Percentiles rank a stretch among this genome's conserved stretches.
These are phyloP conservation scores for Zygoascus hellenicus DNA, from an alignment of 1,139 yeast genomes.

Conservation along the genomic window DNA sequence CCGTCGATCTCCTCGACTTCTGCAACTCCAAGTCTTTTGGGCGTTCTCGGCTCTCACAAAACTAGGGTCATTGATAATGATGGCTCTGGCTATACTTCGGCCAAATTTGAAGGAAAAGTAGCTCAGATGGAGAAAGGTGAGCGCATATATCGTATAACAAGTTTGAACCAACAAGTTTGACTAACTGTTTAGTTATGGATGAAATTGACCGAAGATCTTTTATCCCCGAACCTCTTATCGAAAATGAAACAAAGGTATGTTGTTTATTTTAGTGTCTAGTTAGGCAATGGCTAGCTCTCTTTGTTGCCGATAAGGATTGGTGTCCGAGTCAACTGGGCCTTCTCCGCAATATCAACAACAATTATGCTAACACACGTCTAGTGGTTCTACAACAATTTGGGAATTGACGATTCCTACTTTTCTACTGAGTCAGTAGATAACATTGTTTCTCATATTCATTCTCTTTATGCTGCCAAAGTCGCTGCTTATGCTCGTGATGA, in stretches of 20 bases:
- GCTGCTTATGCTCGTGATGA: constrained; percentile 70
- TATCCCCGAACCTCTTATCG: constrained; percentile 82
- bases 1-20: constrained; percentile 12
- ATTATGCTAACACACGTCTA: constrained; percentile 12
- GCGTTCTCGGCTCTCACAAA: constrained; percentile 13
- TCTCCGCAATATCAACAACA: not conserved
- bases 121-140: constrained; percentile 60
- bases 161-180: too few species aligned
- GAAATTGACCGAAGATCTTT: constrained; percentile 77
- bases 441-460: constrained; percentile 75
- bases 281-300: too few species aligned
- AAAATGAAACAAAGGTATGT: constrained; percentile 59
- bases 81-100: constrained; percentile 58
- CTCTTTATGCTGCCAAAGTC: constrained; percentile 86
- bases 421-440: constrained; percentile 77
- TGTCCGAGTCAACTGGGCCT: too few species aligned
- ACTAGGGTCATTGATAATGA: constrained; percentile 22
- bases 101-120: constrained; percentile 75
- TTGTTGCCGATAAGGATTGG: not conserved
- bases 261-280: too few species aligned
- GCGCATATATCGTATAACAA: constrained; percentile 9
- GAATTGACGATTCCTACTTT: constrained; percentile 86
- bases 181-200: constrained; percentile 54
- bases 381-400: constrained; percentile 85
- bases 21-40: constrained; percentile 11